Conservation (phyloP, 2,329 filamentous ascomycete species). For the Zymoseptoria crescenta region DNA sequence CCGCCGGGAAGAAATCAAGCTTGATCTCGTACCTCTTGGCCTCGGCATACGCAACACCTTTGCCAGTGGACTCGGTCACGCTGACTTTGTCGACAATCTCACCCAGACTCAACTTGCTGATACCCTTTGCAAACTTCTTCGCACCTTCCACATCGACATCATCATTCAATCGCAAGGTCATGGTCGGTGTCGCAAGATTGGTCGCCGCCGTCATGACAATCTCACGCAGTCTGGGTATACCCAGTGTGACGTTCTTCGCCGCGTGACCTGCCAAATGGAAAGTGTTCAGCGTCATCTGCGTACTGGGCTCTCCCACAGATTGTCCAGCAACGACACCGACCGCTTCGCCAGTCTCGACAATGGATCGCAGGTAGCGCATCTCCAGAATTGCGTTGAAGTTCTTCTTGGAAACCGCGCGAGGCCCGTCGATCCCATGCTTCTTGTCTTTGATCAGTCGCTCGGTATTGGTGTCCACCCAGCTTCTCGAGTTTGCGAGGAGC, state of each 20-base stretch:
- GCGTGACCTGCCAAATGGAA: slow-evolving; percentile 99
- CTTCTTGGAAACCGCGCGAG: slow-evolving; percentile 48
- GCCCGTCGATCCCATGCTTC: slow-evolving; percentile 44
- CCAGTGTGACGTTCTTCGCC: slow-evolving; percentile 95
- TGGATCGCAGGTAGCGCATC: slow-evolving; percentile 84
- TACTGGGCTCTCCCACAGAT: slow-evolving; percentile 93
- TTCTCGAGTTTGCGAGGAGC: slow-evolving; percentile 63
- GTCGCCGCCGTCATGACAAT: slow-evolving; percentile 96
- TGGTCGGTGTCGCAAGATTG: slow-evolving; percentile 80
- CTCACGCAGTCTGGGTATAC: slow-evolving; percentile 94
- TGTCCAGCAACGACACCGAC: slow-evolving; percentile 95
- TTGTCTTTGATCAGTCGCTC: slow-evolving; percentile 53
- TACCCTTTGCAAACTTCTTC: slow-evolving; percentile 80
- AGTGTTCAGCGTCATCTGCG: slow-evolving; percentile 98
- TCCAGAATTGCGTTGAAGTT: slow-evolving; percentile 78
- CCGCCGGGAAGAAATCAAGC: slow-evolving; percentile 72
- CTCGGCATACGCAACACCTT: slow-evolving; percentile 57
- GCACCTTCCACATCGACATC: slow-evolving; percentile 62
- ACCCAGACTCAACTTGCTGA: slow-evolving; percentile 75
- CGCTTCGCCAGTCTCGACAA: slow-evolving; percentile 91
- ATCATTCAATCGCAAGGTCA: slow-evolving; percentile 72
- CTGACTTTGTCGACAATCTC: slow-evolving; percentile 75
- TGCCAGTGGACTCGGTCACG: slow-evolving; percentile 71
- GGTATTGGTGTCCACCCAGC: slow-evolving; percentile 72
- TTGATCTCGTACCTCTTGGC: slow-evolving; percentile 81